Percentiles rank a stretch among this genome's conserved stretches.
phyloP scores from a whole-genome alignment of 148 eudicot genomes.

The Rhododendron molle region DNA sequence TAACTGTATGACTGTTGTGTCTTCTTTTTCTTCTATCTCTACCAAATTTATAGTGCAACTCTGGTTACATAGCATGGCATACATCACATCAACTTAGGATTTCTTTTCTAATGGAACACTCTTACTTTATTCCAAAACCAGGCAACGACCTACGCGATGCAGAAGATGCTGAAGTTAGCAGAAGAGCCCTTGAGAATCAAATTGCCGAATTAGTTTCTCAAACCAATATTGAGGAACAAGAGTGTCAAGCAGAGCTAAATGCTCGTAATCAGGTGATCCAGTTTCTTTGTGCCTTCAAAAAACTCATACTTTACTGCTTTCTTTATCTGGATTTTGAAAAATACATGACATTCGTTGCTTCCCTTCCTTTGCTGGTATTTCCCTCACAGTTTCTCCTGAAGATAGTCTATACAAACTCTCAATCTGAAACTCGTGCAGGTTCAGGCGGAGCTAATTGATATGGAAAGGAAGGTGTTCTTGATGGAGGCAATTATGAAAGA shows the following conservation, averaged over 20 bases:
- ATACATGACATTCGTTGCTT: too few species aligned
- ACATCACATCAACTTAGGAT: neutral
- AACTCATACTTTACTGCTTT: neutral
- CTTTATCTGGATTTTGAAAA: neutral
- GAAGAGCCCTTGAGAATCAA: too few species aligned
- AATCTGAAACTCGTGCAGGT: conserved; percentile 35
- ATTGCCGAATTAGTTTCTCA: too few species aligned
- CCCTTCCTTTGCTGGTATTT: neutral
- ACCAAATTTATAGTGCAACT: neutral
- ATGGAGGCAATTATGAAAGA: conserved; percentile 50
- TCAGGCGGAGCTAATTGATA: conserved; percentile 42
- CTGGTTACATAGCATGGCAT: neutral
- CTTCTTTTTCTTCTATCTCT: too few species aligned
- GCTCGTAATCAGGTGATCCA: conserved; percentile 18
- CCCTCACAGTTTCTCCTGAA: neutral
- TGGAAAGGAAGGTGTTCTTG: conserved; percentile 48
- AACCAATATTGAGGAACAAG: too few species aligned
- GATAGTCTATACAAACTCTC: neutral
- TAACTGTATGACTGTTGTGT: too few species aligned
- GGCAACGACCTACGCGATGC: neutral
- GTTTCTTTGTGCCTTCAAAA: conserved; percentile 4
- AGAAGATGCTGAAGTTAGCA: too few species aligned
- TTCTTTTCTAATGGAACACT: neutral
- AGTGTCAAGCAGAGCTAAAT: too few species aligned
- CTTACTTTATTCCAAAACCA: conserved; percentile 7